Evolutionary conservation across 495 filamentous ascomycete genomes (phyloP), one percentile per base, ranked within the genome.

Genomic region (Penicillium psychrofluorescens): DNA sequence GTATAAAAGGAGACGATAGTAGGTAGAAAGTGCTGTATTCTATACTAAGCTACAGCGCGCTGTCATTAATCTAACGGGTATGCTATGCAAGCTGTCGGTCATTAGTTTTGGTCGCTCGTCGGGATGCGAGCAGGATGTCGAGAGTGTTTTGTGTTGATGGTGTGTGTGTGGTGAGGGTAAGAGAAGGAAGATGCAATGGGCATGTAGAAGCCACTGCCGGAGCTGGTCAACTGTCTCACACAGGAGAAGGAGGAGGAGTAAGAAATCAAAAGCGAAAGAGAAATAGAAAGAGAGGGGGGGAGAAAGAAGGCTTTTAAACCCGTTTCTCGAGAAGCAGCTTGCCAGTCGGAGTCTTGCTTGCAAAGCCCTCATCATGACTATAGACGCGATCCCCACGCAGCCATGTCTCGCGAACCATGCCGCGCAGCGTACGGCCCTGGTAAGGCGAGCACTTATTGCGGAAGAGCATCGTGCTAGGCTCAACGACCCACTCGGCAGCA

Each of bases 381-480:
- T 84, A 95, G 28, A 97, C 76, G 59, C 76, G 84, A 49, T 68
- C 65, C 1, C 92, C 92, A 30, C 91, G 71, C 35, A 98, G 57
- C 88, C 88, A 97, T 8, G 92, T 96, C 74, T 95, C 89, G 41
- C 70, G 76, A 11, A 96, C 91, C 49, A 86, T 77, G 0, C 92
- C 92, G 44, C 71, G 77, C 58, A 98, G 79, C 6, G 62, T 77
- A 52, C 81, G 83, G 16, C 89, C 88, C 64, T 96, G 86, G 71
- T 95, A 98, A 2, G 92, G 92, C 16, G 80, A 87, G 69, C 88
- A 87, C 63, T 95, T 94, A 62, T 98, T 97, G 53, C 90, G 80
- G 77, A 95, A 98, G 34, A 92, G 76, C 91, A 98, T 95, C 29
- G 71, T 71, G 55, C 64, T 70, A 10, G 61, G 60, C 54, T 74